Evolutionary conservation across 2,329 filamentous ascomycete genomes (phyloP).

Genomic region (Zasmidium cellare): DNA sequence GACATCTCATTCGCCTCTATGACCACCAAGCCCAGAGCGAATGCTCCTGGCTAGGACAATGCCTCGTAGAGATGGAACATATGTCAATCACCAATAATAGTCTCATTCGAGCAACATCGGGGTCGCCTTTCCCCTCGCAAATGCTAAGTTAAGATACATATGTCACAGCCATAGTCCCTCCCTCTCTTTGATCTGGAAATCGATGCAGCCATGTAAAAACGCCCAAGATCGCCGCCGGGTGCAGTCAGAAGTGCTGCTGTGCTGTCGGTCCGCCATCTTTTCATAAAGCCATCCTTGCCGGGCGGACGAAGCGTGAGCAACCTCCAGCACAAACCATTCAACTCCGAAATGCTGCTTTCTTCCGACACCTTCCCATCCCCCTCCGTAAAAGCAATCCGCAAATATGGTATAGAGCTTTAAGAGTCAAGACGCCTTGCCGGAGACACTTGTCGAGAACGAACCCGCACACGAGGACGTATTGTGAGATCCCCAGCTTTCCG

Average conservation of each 20-base stretch:
- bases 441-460: neutral
- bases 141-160: constrained; percentile 4
- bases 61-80: neutral
- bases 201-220: constrained; percentile 6
- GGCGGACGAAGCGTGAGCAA: neutral
- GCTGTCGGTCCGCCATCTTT: constrained; percentile 5
- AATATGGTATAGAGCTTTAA: constrained; percentile 25
- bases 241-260: constrained; percentile 1
- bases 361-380: constrained; percentile 2
- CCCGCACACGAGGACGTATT: neutral
- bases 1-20: no score
- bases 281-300: constrained; percentile 1
- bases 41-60: neutral
- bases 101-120: neutral
- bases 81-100: neutral
- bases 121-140: neutral
- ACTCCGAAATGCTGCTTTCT: constrained; percentile 7
- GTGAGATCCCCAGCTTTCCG: neutral
- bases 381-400: constrained; percentile 9
- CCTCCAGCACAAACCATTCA: neutral
- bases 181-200: constrained; percentile 1
- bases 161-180: constrained; percentile 5
- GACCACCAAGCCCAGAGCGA: no score
- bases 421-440: constrained; percentile 14
- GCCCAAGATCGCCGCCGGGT: constrained; percentile 3